Conservation (phyloP, 495 filamentous ascomycete genomes). For the Tuber melanosporum region DNA sequence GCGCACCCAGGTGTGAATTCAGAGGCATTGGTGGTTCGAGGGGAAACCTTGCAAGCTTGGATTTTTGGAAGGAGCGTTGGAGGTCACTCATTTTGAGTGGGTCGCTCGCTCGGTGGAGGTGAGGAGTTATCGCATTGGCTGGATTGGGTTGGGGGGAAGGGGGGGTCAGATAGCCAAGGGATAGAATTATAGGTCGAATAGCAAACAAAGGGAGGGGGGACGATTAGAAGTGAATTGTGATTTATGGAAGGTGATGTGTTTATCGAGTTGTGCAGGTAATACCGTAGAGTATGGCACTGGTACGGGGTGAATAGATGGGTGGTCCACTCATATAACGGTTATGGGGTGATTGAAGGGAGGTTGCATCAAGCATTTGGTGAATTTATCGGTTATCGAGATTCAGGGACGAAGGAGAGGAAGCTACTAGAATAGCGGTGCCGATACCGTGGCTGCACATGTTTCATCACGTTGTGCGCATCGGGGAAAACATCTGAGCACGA, state of each 20-base stretch:
- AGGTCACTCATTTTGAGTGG: constrained; percentile 67
- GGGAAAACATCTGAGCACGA: constrained; percentile 1
- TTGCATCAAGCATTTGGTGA: background rate
- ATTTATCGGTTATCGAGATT: background rate
- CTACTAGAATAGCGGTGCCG: background rate
- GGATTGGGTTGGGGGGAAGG: background rate
- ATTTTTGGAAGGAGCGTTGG: constrained; percentile 74
- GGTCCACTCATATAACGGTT: background rate
- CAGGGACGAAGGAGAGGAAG: background rate
- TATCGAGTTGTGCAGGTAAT: background rate
- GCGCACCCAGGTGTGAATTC: constrained; percentile 40
- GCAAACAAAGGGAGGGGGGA: background rate
- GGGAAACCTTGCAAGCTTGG: constrained; percentile 63
- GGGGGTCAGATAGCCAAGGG: background rate
- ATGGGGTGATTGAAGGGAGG: background rate
- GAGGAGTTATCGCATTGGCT: constrained; percentile 6
- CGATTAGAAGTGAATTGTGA: constrained; percentile 2
- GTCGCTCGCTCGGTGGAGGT: background rate
- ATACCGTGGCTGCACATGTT: background rate
- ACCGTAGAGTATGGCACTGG: background rate
- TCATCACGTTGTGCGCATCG: background rate
- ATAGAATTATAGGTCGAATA: background rate
- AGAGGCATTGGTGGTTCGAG: constrained; percentile 48
- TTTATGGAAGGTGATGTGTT: background rate
- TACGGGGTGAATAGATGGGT: background rate